These are phyloP conservation scores for Elaeis guineensis DNA, from an alignment of 176 grass and related monocot genomes.

Conservation along the genomic window DNA sequence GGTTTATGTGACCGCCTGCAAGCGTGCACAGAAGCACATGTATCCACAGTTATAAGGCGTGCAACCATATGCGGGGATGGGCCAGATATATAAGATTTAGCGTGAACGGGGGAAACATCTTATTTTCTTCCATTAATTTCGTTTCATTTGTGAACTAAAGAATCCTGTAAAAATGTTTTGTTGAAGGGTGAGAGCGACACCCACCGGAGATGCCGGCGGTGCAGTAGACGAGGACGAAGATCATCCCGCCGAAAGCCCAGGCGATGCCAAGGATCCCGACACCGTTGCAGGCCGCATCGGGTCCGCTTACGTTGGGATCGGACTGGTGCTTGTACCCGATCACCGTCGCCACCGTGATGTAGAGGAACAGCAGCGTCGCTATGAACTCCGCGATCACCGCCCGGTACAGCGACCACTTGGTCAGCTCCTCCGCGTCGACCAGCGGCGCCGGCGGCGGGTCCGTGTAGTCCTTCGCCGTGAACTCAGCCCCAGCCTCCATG, in stretches of 20 bases:
- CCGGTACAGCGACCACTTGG: conserved; percentile 77
- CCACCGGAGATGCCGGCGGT: no score
- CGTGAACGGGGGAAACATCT: no score
- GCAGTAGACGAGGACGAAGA: no score
- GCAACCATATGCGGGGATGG: neutral
- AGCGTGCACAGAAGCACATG: no score
- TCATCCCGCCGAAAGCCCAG: no score
- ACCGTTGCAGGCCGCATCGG: conserved; percentile 41
- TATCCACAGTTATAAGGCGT: neutral
- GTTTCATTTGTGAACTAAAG: no score
- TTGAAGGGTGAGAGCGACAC: no score
- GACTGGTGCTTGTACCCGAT: conserved; percentile 84
- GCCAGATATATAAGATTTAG: neutral
- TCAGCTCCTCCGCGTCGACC: conserved; percentile 53
- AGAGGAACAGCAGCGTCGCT: conserved; percentile 84
- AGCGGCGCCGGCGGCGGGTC: conserved; percentile 77
- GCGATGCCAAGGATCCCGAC: no score
- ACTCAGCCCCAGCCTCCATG: conserved; percentile 12
- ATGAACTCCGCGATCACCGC: conserved; percentile 81
- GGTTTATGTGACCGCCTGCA: conserved; percentile 88
- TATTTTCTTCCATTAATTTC: no score
- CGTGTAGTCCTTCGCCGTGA: conserved; percentile 70
- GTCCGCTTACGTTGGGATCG: conserved; percentile 16
- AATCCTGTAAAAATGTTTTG: no score
- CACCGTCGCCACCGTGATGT: conserved; percentile 73